A percentile compares a stretch with the other conserved stretches of the same genome.
Conservation (phyloP, 2,329 filamentous ascomycete species). For the Tolypocladium capitatum region DNA sequence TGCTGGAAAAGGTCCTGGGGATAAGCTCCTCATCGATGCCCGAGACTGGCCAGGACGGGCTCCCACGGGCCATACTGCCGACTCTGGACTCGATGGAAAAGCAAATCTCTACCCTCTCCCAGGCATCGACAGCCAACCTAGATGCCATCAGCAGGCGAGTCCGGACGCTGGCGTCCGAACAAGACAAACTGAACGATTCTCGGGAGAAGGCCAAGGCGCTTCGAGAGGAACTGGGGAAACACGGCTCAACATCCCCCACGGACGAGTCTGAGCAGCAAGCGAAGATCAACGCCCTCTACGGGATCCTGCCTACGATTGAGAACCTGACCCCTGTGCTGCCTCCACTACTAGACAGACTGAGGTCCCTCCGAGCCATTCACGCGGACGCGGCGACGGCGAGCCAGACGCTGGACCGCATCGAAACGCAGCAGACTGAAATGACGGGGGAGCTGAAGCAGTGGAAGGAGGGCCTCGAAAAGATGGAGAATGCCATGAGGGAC, state of each 20-base stretch:
- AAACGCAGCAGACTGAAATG: constrained; percentile 71
- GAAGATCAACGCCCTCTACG: constrained; percentile 87
- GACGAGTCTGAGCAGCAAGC: constrained; percentile 58
- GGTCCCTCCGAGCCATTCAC: constrained; percentile 74
- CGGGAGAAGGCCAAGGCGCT: constrained; percentile 48
- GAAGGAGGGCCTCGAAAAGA: constrained; percentile 65
- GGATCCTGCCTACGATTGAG: constrained; percentile 78
- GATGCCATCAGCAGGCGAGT: constrained; percentile 60
- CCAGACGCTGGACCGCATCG: constrained; percentile 63
- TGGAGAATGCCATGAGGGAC: constrained; percentile 62
- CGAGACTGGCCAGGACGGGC: constrained; percentile 41
- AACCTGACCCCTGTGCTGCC: constrained; percentile 74
- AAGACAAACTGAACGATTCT: constrained; percentile 56
- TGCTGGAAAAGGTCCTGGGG: constrained; percentile 71
- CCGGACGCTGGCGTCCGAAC: constrained; percentile 56
- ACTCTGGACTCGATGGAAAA: constrained; percentile 69
- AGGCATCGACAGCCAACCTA: constrained; percentile 58
- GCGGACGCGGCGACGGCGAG: constrained; percentile 73
- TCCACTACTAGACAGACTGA: constrained; percentile 68
- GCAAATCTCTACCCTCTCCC: constrained; percentile 63
- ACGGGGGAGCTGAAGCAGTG: constrained; percentile 73
- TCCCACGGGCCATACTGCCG: constrained; percentile 61
- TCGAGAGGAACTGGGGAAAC: constrained; percentile 43
- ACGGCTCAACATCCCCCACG: constrained; percentile 25
- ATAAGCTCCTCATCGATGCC: constrained; percentile 57